Evolutionary conservation across 345 rosid genomes (phyloP).

Genomic region (Gossypium ekmanianum): DNA sequence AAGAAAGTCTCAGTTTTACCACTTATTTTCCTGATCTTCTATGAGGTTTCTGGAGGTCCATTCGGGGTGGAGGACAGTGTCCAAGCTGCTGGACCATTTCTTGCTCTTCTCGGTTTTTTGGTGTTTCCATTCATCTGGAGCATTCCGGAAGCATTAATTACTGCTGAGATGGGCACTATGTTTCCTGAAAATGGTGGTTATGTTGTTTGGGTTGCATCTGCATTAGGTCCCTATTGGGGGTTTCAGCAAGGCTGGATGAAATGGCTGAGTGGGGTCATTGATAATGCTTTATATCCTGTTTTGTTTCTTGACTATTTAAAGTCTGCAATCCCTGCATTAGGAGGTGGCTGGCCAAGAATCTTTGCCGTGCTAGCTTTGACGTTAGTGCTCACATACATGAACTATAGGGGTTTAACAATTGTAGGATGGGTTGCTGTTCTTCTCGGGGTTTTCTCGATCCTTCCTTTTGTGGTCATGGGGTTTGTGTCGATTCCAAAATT

Average conservation of each 20-base stretch:
- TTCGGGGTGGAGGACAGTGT: conserved; percentile 6
- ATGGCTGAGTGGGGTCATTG: conserved; percentile 9
- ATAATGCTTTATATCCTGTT: conserved; percentile 9
- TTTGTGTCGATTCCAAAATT: conserved; percentile 8
- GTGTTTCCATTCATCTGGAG: conserved; percentile 13
- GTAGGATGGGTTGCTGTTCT: conserved; percentile 13
- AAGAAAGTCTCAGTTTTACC: conserved; percentile 5
- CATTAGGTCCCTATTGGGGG: conserved; percentile 14
- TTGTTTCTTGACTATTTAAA: conserved; percentile 12
- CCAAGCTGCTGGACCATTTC: conserved; percentile 1
- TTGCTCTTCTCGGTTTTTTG: neutral
- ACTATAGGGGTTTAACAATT: conserved; percentile 14
- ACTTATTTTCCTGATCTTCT: conserved; percentile 9
- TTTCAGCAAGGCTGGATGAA: conserved; percentile 17
- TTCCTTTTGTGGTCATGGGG: conserved; percentile 13
- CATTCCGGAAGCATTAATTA: conserved; percentile 8
- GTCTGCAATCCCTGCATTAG: conserved; percentile 12
- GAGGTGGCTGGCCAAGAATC: conserved; percentile 1
- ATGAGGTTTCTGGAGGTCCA: conserved; percentile 7
- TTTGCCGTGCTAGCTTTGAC: conserved; percentile 1
- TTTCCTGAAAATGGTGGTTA: conserved; percentile 15
- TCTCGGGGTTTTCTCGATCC: conserved; percentile 11
- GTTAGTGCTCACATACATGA: conserved; percentile 5
- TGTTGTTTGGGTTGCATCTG: conserved; percentile 12
- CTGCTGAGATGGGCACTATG: conserved; percentile 14